Evolutionary conservation across 1,139 yeast genomes (phyloP).

Genomic region (Yamadazyma diospyri): DNA sequence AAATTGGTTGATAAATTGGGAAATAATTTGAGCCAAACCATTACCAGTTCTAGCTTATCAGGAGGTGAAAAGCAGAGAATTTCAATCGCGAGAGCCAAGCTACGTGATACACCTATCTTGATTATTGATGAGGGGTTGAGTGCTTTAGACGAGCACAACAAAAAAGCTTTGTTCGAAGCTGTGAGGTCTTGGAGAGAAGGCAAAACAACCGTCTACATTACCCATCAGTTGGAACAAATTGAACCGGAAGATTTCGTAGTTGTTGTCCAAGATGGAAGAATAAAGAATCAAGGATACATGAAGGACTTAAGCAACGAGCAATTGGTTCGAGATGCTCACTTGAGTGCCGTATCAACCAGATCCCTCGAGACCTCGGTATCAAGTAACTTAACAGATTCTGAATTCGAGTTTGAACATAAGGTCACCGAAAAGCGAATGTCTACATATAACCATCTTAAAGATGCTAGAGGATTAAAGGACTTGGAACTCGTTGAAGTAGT

Average conservation of each 20-base stretch:
- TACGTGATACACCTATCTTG: conserved; percentile 69
- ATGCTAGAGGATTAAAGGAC: conserved; percentile 24
- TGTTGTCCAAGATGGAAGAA: conserved; percentile 55
- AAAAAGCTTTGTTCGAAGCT: conserved; percentile 41
- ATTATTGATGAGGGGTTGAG: conserved; percentile 83
- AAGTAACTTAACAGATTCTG: neutral
- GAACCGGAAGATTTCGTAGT: conserved; percentile 51
- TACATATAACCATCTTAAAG: conserved; percentile 18
- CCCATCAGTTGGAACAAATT: conserved; percentile 71
- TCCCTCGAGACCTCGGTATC: neutral
- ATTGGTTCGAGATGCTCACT: conserved; percentile 11
- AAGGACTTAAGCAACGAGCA: conserved; percentile 13
- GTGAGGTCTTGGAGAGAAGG: conserved; percentile 60
- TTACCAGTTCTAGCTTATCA: conserved; percentile 60
- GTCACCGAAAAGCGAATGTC: conserved; percentile 1
- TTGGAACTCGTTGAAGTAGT: conserved; percentile 10
- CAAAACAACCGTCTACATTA: conserved; percentile 73
- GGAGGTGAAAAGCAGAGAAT: conserved; percentile 91
- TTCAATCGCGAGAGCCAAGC: conserved; percentile 75
- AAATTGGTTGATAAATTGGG: conserved; percentile 47
- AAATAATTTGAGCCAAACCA: conserved; percentile 47
- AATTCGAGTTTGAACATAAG: conserved; percentile 6
- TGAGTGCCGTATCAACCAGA: conserved; percentile 1
- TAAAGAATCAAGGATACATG: conserved; percentile 29
- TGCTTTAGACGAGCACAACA: conserved; percentile 62